Percentiles rank a stretch among this genome's conserved stretches.
Evolutionary conservation across 192 early-diverging fungal genomes (phyloP).

Genomic region (Entomortierella lignicola): DNA sequence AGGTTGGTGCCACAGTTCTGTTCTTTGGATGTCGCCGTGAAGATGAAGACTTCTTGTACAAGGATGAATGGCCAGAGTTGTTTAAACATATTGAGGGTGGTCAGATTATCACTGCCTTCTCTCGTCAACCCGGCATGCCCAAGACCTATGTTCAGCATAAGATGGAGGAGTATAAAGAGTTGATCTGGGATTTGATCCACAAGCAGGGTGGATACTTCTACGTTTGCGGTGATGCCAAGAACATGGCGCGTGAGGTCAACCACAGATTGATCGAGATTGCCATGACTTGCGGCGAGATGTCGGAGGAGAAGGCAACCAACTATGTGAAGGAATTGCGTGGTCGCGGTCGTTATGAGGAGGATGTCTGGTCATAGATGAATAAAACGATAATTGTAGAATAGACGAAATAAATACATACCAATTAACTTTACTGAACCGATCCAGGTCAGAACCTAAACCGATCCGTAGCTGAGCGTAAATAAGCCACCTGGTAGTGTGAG

Average conservation of each 20-base stretch:
- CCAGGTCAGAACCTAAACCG: not conserved
- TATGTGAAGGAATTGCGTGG: constrained; percentile 90
- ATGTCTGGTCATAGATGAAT: constrained; percentile 85
- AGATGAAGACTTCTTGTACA: constrained; percentile 92
- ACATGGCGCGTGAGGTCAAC: constrained; percentile 95
- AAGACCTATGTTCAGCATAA: constrained; percentile 99
- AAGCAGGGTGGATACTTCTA: constrained; percentile 84
- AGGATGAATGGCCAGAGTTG: constrained; percentile 76
- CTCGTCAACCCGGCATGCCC: constrained; percentile 74
- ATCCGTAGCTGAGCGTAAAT: not conserved
- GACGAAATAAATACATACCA: not conserved
- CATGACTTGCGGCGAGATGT: constrained; percentile 68
- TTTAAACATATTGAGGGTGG: constrained; percentile 73
- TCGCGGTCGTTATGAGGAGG: constrained; percentile 90
- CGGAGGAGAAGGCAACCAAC: constrained; percentile 72
- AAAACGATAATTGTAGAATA: not conserved
- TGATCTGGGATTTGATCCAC: constrained; percentile 86
- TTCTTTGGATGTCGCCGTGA: constrained; percentile 95
- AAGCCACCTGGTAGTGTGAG: not conserved
- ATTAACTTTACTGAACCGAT: not conserved
- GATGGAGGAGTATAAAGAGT: constrained; percentile 75
- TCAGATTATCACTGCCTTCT: constrained; percentile 91
- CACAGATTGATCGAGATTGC: constrained; percentile 76
- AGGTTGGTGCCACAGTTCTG: constrained; percentile 86
- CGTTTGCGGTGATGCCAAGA: constrained; percentile 96